Percentiles rank a stretch among this genome's conserved stretches.
These are phyloP conservation scores for Xylaria arbuscula DNA, from an alignment of 2,329 filamentous ascomycete species.

Conservation along the genomic window DNA sequence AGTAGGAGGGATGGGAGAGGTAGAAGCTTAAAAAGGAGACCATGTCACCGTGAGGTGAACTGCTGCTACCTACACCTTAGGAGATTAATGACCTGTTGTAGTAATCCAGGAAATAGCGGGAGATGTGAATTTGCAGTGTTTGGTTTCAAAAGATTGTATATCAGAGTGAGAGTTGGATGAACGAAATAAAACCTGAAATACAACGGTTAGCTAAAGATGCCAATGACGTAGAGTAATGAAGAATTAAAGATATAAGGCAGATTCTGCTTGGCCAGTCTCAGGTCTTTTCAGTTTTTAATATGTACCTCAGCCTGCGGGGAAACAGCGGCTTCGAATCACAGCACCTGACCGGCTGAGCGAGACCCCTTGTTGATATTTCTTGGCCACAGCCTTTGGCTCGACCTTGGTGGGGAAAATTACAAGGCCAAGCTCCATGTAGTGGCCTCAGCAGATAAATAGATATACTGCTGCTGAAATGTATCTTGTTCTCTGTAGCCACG, in stretches of 20 bases:
- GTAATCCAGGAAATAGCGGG: constrained; percentile 12
- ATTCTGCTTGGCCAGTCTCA: constrained; percentile 62
- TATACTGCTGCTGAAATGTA: constrained; percentile 34
- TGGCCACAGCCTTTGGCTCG: constrained; percentile 70
- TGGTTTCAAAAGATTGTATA: constrained; percentile 22
- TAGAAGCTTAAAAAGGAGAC: constrained; percentile 11
- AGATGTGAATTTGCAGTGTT: constrained; percentile 13
- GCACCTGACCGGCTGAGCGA: constrained; percentile 40
- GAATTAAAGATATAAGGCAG: constrained; percentile 8
- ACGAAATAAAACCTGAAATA: constrained; percentile 22
- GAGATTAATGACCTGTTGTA: constrained; percentile 10
- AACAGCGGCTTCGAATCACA: constrained; percentile 60
- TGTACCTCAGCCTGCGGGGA: constrained; percentile 62
- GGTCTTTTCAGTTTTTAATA: constrained; percentile 78
- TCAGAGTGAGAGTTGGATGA: constrained; percentile 10
- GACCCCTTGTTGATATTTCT: constrained; percentile 52
- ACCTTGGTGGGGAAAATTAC: constrained; percentile 55
- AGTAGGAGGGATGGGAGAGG: neutral
- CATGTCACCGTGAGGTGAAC: constrained; percentile 7
- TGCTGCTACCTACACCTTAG: constrained; percentile 33
- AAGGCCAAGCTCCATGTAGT: constrained; percentile 65
- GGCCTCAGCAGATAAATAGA: constrained; percentile 48
- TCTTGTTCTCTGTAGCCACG: constrained; percentile 31
- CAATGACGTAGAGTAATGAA: constrained; percentile 7
- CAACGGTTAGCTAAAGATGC: constrained; percentile 26